Evolutionary conservation across 2,329 filamentous ascomycete species (phyloP), one percentile per base, ranked within the genome.

Genomic region (Fusarium pseudonygamai): DNA sequence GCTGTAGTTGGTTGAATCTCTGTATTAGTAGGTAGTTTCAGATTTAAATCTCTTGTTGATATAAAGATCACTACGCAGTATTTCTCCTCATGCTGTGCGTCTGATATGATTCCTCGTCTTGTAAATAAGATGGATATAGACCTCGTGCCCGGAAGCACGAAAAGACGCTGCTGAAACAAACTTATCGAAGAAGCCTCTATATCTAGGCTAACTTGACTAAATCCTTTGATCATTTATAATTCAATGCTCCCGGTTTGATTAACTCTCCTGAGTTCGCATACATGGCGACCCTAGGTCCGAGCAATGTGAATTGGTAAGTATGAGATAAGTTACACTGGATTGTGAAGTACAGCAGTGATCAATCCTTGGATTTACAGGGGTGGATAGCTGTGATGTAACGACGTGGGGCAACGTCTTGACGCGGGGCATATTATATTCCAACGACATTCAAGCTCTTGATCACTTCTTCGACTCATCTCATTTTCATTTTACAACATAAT

Each of bases 351-450:
- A 30, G 3, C 11, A 11, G 50, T 10, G 24, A 32, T 46, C n/a
- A 43, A 46, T 26, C 28, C 28, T 18, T 34, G 16, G 22, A 22
- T 45, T 45, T 32, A 28, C 22, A 60, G 42, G 40, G 61, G 72
- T 75, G 72, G 69, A n/a, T 73, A 68, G 69, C 45, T 71, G 66
- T 76, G 74, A 76, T 72, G 74, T 71, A 75, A 73, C 69, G 24
- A 64, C 75, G 75, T 77, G 75, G 75, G 75, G 75, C 66, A 65
- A 39, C 32, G 45, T 39, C 61, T 60, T 37, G 47, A 67, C 72
- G 75, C 72, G 74, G 75, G 75, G 75, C 75, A 75, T 43, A 60
- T 56, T 34, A 74, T 43, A 60, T 57, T 26, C 43, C 39, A 56
- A 72, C 60, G 24, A 60, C 45, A 55, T 37, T 58, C 30, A 60